A percentile compares a stretch with the other conserved stretches of the same genome.
Conservation (phyloP, 805 yeast genomes). For the Brettanomyces naardenensis region DNA sequence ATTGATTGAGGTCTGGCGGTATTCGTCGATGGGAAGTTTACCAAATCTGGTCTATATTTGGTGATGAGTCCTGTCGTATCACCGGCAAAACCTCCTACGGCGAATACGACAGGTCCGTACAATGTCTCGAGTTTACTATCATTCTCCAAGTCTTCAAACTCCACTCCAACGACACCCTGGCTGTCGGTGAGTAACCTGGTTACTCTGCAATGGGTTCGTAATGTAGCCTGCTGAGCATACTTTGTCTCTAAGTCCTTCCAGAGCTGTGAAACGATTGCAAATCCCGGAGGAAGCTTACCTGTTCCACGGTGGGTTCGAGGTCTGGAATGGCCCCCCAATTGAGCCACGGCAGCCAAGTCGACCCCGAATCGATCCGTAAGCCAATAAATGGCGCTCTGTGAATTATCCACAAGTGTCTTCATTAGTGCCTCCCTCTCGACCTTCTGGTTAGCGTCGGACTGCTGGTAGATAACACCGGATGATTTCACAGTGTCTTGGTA, state of each 20-base stretch:
- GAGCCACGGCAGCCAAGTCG: constrained; percentile 60
- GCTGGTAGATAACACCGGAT: constrained; percentile 35
- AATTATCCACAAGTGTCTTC: constrained; percentile 49
- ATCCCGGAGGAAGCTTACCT: constrained; percentile 56
- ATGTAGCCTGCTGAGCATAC: constrained; percentile 30
- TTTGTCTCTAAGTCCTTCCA: constrained; percentile 40
- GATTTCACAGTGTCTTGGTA: constrained; percentile 60
- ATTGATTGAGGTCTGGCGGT: constrained; percentile 60
- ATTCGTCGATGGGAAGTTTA: constrained; percentile 50
- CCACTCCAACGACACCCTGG: constrained; percentile 18
- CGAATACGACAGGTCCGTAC: constrained; percentile 52
- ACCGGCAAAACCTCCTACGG: constrained; percentile 65
- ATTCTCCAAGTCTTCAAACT: constrained; percentile 22
- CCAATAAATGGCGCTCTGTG: constrained; percentile 68
- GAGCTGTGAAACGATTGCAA: constrained; percentile 52
- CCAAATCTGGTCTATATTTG: constrained; percentile 52
- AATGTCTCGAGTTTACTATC: constrained; percentile 19
- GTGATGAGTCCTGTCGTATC: constrained; percentile 43
- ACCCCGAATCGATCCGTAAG: constrained; percentile 50
- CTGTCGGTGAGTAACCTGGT: constrained; percentile 30
- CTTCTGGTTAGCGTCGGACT: constrained; percentile 26
- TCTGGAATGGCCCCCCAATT: constrained; percentile 76
- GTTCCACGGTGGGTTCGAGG: constrained; percentile 79
- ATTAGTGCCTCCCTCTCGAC: constrained; percentile 46
- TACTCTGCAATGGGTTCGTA: constrained; percentile 28